phyloP scores from a whole-genome alignment of 2,329 filamentous ascomycete species.

The Calonectria crousiana region DNA sequence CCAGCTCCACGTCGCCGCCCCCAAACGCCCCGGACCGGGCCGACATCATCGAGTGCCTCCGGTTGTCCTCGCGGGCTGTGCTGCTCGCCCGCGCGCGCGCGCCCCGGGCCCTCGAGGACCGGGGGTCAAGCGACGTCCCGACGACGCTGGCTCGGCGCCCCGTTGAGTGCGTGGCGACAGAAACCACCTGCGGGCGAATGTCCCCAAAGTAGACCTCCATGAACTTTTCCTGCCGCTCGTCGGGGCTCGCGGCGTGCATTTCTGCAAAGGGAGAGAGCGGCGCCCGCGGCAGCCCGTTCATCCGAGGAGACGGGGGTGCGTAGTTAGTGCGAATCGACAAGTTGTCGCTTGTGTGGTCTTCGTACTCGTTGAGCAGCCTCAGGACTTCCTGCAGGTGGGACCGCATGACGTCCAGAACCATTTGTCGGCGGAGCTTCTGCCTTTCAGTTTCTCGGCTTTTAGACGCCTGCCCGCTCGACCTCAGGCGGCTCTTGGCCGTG shows the following conservation, averaged over 20 bases:
- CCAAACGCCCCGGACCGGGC: background rate
- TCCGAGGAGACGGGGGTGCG: conserved; percentile 21
- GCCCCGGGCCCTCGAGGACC: conserved; percentile 37
- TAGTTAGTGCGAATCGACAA: conserved; percentile 38
- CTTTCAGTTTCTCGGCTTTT: conserved; percentile 28
- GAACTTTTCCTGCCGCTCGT: conserved; percentile 62
- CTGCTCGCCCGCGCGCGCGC: conserved; percentile 42
- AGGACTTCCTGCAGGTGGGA: conserved; percentile 64
- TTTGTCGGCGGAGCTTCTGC: conserved; percentile 46
- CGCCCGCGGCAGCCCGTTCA: conserved; percentile 4
- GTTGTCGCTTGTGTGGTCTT: conserved; percentile 45
- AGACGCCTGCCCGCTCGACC: conserved; percentile 7
- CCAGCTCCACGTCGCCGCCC: background rate
- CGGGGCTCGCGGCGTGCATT: conserved; percentile 60
- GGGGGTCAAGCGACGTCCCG: conserved; percentile 36
- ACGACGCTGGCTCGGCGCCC: conserved; percentile 42
- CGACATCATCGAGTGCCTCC: conserved; percentile 8
- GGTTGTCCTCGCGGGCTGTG: conserved; percentile 18
- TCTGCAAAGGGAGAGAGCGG: conserved; percentile 54
- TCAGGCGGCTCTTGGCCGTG: conserved; percentile 43
- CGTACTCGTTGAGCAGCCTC: conserved; percentile 57
- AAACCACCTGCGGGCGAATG: conserved; percentile 56
- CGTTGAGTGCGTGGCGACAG: conserved; percentile 46
- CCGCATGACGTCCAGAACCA: conserved; percentile 60
- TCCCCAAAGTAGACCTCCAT: conserved; percentile 65